Conservation (phyloP, 1,284 basidiomycete genomes). For the Rhodotorula sp. region DNA sequence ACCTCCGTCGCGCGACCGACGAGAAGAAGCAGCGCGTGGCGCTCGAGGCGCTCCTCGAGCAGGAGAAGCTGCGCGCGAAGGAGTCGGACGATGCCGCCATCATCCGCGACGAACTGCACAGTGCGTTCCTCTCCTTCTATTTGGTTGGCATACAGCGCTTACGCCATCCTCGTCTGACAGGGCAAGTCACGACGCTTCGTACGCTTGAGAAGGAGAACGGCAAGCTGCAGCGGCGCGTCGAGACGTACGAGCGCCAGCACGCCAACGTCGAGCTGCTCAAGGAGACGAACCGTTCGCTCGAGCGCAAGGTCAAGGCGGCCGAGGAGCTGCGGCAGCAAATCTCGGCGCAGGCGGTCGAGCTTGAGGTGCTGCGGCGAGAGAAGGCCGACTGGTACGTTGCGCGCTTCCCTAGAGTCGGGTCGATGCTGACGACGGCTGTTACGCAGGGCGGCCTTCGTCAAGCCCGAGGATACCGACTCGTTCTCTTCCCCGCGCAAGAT, state of each 20-base stretch:
- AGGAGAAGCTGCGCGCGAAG: conserved; percentile 16
- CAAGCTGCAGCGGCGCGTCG: conserved; percentile 61
- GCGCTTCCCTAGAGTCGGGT: background rate
- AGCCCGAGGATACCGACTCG: conserved; percentile 19
- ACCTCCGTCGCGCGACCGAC: background rate
- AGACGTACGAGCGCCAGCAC: conserved; percentile 59
- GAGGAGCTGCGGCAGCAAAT: conserved; percentile 64
- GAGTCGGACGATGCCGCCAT: conserved; percentile 23
- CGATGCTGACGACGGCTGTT: rapidly evolving
- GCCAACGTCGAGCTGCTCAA: conserved; percentile 67
- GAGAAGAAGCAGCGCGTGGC: conserved; percentile 19
- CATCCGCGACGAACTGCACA: conserved; percentile 37
- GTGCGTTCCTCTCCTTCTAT: conserved; percentile 8
- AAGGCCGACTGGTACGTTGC: conserved; percentile 51
- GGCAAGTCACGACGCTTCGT: conserved; percentile 57
- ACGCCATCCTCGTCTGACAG: conserved; percentile 1
- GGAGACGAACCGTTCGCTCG: conserved; percentile 70
- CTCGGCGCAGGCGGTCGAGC: conserved; percentile 63
- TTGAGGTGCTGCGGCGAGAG: conserved; percentile 60
- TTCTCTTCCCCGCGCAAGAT: conserved; percentile 43
- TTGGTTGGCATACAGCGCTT: rapidly evolving
- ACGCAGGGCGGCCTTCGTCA: conserved; percentile 35
- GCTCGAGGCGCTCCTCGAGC: conserved; percentile 31
- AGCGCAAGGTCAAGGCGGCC: conserved; percentile 59
- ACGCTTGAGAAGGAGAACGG: conserved; percentile 66